Conservation (phyloP, 2,329 filamentous ascomycete species). For the Diaporthe velutina region DNA sequence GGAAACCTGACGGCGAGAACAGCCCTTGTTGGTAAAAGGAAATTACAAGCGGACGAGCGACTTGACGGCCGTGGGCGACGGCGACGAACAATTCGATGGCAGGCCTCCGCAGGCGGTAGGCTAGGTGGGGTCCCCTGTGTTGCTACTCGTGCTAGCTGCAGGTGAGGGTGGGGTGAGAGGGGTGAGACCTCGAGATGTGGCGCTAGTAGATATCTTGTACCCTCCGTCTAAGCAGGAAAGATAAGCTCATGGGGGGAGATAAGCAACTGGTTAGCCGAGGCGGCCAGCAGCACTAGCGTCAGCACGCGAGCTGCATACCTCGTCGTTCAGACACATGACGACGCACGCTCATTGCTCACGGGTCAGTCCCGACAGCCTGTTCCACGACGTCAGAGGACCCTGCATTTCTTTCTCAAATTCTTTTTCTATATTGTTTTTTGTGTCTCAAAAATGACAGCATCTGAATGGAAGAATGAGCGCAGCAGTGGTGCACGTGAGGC, state of each 20-base stretch:
- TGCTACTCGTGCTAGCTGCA: conserved; percentile 1
- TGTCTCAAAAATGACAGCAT: neutral
- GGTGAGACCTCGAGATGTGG: neutral
- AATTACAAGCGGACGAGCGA: conserved; percentile 8
- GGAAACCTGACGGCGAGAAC: neutral
- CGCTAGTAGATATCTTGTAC: neutral
- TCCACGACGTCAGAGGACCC: neutral
- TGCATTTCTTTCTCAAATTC: neutral
- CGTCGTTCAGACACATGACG: neutral
- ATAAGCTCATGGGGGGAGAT: conserved; percentile 5
- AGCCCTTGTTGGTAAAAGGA: neutral
- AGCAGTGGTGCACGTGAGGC: neutral
- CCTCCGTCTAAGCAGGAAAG: neutral
- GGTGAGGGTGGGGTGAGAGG: conserved; percentile 4
- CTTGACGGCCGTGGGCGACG: conserved; percentile 1
- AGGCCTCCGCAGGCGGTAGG: neutral
- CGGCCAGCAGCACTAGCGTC: neutral
- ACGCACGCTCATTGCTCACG: no score
- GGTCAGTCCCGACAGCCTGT: conserved; percentile 2
- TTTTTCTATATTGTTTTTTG: neutral
- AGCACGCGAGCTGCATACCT: conserved; percentile 1
- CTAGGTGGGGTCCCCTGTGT: conserved; percentile 1
- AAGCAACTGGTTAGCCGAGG: neutral
- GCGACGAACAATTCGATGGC: conserved; percentile 14
- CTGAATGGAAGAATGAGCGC: neutral